These are phyloP conservation scores for Exophiala aquamarina DNA, from an alignment of 2,329 filamentous ascomycete species.

Conservation along the genomic window DNA sequence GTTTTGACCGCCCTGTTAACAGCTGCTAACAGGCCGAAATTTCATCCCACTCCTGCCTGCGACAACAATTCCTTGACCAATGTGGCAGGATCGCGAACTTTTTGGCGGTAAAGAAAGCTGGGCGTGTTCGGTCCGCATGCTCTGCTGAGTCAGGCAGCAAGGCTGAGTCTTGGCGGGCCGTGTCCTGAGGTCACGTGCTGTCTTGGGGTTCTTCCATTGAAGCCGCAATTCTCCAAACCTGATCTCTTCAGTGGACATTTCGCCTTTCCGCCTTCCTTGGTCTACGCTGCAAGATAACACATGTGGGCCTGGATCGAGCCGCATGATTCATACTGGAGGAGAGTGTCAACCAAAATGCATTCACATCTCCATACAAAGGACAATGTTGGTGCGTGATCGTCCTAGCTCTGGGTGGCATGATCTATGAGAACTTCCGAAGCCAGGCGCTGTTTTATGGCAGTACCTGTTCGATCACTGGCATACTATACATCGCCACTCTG, in stretches of 20 bases:
- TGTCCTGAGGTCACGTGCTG: too few species aligned
- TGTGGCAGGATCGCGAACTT: slow-evolving; percentile 19
- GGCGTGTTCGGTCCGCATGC: slow-evolving; percentile 5
- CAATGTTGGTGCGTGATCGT: slow-evolving; percentile 67
- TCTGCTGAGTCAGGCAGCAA: slow-evolving; percentile 9
- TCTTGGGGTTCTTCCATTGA: too few species aligned
- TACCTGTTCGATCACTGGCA: too few species aligned
- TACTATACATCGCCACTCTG: too few species aligned
- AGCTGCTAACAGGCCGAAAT: too few species aligned
- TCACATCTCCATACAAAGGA: slow-evolving; percentile 93
- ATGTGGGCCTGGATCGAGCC: slow-evolving; percentile 31
- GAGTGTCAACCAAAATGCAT: slow-evolving; percentile 67
- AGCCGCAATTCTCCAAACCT: slow-evolving; percentile 1
- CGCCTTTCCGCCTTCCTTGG: neutral
- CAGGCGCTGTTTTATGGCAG: too few species aligned
- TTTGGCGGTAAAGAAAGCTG: slow-evolving; percentile 15
- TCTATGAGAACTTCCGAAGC: neutral
- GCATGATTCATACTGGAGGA: slow-evolving; percentile 30
- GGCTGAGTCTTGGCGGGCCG: slow-evolving; percentile 8
- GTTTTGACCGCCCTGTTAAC: too few species aligned
- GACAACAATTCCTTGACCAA: slow-evolving; percentile 3
- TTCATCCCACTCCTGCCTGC: too few species aligned
- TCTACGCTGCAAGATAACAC: slow-evolving; percentile 1
- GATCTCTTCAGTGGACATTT: neutral
- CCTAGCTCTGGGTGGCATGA: slow-evolving; percentile 11